A percentile compares a stretch with the other conserved stretches of the same genome.
These are phyloP conservation scores for Phytopythium vexans DNA, from an alignment of 352 stramenopile species.

Conservation along the genomic window DNA sequence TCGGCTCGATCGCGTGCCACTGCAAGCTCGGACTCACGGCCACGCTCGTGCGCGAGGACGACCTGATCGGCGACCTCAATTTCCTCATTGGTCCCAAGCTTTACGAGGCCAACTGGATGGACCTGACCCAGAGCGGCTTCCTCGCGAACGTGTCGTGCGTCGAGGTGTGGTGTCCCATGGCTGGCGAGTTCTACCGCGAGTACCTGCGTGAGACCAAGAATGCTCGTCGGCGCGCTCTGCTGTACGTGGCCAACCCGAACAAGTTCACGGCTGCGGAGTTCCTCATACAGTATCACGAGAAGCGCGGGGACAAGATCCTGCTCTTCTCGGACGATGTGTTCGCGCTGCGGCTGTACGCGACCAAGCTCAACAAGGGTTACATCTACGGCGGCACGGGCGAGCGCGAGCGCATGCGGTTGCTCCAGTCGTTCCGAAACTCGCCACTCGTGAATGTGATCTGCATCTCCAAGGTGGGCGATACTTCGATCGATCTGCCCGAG, in stretches of 20 bases:
- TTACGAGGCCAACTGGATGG: constrained; percentile 99
- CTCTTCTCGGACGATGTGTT: constrained; percentile 99
- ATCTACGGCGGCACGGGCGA: constrained; percentile 98
- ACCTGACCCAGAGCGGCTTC: constrained; percentile 97
- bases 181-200: constrained; percentile 95
- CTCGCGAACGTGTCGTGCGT: constrained; percentile 98
- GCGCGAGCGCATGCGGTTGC: constrained; percentile 82
- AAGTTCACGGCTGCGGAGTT: constrained; percentile 97
- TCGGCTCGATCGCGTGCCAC: constrained; percentile 93
- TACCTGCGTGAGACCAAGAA: constrained; percentile 86
- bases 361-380: constrained; percentile 87
- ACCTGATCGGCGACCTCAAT: constrained; percentile 99
- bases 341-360: constrained; percentile 93
- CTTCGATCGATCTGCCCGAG: constrained; percentile 99
- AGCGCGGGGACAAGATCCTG: constrained; percentile 98
- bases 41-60: constrained; percentile 98
- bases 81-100: constrained; percentile 98
- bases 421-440: constrained; percentile 85
- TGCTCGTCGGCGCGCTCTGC: constrained; percentile 89
- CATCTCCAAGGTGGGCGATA: constrained; percentile 97
- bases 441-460: constrained; percentile 88
- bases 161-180: constrained; percentile 99
- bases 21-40: constrained; percentile 98
- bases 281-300: constrained; percentile 96
- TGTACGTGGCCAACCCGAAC: constrained; percentile 99